These are phyloP conservation scores for Meripilus lineatus DNA, from an alignment of 1,284 basidiomycete genomes.

Conservation along the genomic window DNA sequence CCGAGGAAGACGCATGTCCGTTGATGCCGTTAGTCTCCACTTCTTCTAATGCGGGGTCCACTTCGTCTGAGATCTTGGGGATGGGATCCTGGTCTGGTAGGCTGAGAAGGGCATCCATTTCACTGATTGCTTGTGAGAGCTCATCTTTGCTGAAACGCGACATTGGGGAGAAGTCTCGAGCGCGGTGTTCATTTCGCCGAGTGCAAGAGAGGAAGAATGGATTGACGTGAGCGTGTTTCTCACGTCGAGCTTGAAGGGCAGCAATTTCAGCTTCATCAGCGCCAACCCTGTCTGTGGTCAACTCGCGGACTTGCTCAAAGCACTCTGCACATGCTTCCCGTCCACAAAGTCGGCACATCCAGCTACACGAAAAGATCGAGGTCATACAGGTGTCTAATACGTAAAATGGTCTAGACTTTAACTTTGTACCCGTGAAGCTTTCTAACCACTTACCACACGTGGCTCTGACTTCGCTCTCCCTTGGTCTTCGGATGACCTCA, in stretches of 20 bases:
- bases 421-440: conserved; percentile 6
- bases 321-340: conserved; percentile 88
- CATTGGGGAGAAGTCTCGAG: conserved; percentile 72
- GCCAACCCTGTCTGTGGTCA: conserved; percentile 48
- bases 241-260: conserved; percentile 45
- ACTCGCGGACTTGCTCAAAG: conserved; percentile 62
- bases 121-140: conserved; percentile 55
- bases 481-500: conserved; percentile 63
- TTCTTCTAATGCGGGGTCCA: background rate
- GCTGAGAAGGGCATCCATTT: conserved; percentile 56
- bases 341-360: conserved; percentile 88
- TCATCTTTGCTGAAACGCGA: conserved; percentile 70
- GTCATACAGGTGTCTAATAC: conserved; percentile 84
- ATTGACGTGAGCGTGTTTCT: conserved; percentile 59
- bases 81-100: background rate
- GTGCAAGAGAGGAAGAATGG: conserved; percentile 73
- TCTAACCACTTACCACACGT: conserved; percentile 66
- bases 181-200: conserved; percentile 60
- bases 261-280: conserved; percentile 43
- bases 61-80: background rate
- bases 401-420: conserved; percentile 8
- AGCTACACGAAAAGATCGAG: conserved; percentile 85
- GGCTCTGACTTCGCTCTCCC: conserved; percentile 75
- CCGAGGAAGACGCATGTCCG: background rate
- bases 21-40: background rate